Evolutionary conservation across 2,329 filamentous ascomycete genomes (phyloP), one percentile per base, ranked within the genome.

Genomic region (Nemania diffusa): DNA sequence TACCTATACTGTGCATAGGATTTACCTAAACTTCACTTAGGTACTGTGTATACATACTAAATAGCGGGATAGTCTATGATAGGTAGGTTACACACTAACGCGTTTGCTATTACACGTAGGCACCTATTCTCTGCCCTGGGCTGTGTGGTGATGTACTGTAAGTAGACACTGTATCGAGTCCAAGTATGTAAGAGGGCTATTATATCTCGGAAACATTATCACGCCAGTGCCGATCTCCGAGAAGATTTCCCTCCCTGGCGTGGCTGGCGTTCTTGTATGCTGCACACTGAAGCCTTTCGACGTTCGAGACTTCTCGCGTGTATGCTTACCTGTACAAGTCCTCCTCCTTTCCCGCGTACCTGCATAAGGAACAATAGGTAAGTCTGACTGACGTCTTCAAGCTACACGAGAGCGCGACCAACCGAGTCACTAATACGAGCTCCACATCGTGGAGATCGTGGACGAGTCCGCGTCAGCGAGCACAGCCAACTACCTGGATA

Each of bases 301-400:
- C 40, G 46, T 50, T 58, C 51, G 53, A 58, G 53, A 24, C 46
- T 27, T 13, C 11, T n/a, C n/a, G n/a, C n/a, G n/a, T n/a, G n/a
- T n/a, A n/a, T n/a, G n/a, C 64, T 64, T 37, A 29, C 24, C 29
- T 53, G 46, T 20, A 27, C 51, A 26, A 37, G 44, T 32, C n/a
- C 4, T 20, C n/a, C 40, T 44, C 40, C 37, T n/a, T 63, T 50
- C 42, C 50, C 59, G 65, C 53, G 62, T 68, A 68, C 68, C 62
- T 68, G 65, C 68, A 70, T 70, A 65, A 68, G 32, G 40, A 58
- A 15, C 34, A 40, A 40, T 40, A 40, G 9, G 34, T 56, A 63
- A 63, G 59, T 32, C 50, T 51, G 57, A 42, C 52, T 65, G 57
- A 57, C 48, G 27, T 61, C 46, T 62, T 13, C 26, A 8, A 20